phyloP scores from a whole-genome alignment of 2,329 filamentous ascomycete genomes.

The Ophiostoma populinum region DNA sequence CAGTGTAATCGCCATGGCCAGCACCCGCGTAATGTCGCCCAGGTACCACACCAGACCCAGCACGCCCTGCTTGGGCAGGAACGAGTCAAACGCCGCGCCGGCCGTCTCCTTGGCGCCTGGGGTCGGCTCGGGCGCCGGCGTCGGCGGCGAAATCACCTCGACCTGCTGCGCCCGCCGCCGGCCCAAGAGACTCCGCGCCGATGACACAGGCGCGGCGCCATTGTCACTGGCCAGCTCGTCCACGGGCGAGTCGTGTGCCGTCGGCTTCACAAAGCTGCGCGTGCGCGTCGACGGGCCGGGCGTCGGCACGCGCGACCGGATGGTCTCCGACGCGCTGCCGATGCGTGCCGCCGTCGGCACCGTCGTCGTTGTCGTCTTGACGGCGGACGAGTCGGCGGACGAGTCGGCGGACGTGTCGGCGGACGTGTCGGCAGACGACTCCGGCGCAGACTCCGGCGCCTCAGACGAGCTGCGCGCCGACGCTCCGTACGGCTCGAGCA shows the following conservation, averaged over 20 bases:
- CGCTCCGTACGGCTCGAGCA: background rate
- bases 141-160: background rate
- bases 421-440: background rate
- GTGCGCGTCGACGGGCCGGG: slow-evolving; percentile 5
- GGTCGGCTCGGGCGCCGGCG: background rate
- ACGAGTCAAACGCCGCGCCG: no score
- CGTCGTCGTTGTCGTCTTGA: background rate
- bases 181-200: slow-evolving; percentile 3
- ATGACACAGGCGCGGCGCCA: slow-evolving; percentile 2
- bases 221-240: slow-evolving; percentile 7
- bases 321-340: background rate
- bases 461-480: no score
- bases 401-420: no score
- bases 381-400: no score
- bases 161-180: slow-evolving; percentile 1
- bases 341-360: background rate
- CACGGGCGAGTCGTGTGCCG: slow-evolving; percentile 3
- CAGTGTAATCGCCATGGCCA: slow-evolving; percentile 9
- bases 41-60: background rate
- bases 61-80: no score
- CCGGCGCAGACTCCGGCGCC: no score
- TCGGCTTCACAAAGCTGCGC: background rate
- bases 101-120: background rate
- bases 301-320: slow-evolving; percentile 6
- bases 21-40: background rate